phyloP scores from a whole-genome alignment of 1,284 basidiomycete genomes.

The Ganoderma meredithae region DNA sequence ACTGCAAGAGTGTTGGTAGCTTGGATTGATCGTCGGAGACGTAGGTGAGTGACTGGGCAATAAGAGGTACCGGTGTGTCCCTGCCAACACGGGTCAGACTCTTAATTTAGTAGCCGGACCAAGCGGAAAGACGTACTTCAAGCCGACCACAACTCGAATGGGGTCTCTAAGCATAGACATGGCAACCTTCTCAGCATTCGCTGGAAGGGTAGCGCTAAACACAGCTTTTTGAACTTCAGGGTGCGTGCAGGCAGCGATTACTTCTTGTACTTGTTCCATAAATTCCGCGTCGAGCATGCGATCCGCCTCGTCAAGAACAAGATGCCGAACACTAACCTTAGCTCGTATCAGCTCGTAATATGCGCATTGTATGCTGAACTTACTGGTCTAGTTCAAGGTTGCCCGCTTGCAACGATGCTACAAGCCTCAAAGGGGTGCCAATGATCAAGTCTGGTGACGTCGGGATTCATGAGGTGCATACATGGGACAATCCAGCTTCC shows the following conservation, averaged over 20 bases:
- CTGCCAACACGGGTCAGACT: constrained; percentile 49
- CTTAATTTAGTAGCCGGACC: constrained; percentile 15
- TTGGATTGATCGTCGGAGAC: constrained; percentile 95
- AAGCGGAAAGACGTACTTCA: constrained; percentile 72
- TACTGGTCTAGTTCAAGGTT: constrained; percentile 78
- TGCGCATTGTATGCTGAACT: constrained; percentile 35
- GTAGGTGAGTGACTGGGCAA: constrained; percentile 89
- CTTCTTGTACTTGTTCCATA: constrained; percentile 87
- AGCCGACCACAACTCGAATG: constrained; percentile 90
- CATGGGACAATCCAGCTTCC: no score
- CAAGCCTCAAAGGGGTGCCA: constrained; percentile 81
- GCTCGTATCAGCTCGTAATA: constrained; percentile 25
- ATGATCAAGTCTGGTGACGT: constrained; percentile 73
- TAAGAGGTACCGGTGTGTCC: constrained; percentile 86
- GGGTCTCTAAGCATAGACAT: constrained; percentile 86
- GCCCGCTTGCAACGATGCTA: constrained; percentile 75
- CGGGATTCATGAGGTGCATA: background rate
- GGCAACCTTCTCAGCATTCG: constrained; percentile 87
- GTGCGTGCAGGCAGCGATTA: constrained; percentile 84
- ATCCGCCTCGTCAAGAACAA: constrained; percentile 93
- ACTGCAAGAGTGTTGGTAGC: constrained; percentile 82
- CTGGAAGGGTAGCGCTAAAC: constrained; percentile 94
- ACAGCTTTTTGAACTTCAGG: constrained; percentile 84
- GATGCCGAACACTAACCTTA: constrained; percentile 71
- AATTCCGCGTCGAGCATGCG: constrained; percentile 92